phyloP scores from a whole-genome alignment of 495 filamentous ascomycete species.

The Articulospora tetracladia region DNA sequence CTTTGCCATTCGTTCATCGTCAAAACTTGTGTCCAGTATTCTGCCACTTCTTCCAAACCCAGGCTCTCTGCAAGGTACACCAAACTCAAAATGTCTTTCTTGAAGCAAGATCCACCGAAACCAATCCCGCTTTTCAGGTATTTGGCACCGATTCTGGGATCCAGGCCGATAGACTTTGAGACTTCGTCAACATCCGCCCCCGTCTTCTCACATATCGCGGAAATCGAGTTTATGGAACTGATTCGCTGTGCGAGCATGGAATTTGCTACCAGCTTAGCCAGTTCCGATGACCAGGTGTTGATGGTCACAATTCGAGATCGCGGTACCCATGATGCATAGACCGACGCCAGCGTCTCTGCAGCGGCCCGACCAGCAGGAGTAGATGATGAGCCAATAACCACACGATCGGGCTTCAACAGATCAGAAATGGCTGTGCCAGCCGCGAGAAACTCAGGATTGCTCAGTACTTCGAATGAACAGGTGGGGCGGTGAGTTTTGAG shows the following conservation, averaged over 20 bases:
- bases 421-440: constrained; percentile 74
- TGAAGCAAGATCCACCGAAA: constrained; percentile 81
- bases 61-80: constrained; percentile 70
- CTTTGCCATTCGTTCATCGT: constrained; percentile 77
- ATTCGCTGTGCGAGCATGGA: constrained; percentile 80
- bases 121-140: constrained; percentile 77
- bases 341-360: constrained; percentile 53
- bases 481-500: constrained; percentile 38
- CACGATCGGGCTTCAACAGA: constrained; percentile 67
- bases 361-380: constrained; percentile 55
- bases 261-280: constrained; percentile 78
- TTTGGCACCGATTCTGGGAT: constrained; percentile 64
- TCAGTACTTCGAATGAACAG: constrained; percentile 69
- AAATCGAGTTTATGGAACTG: constrained; percentile 78
- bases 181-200: constrained; percentile 76
- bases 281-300: constrained; percentile 77
- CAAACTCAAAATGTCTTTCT: constrained; percentile 76
- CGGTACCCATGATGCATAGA: constrained; percentile 74
- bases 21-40: constrained; percentile 72
- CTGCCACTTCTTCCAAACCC: constrained; percentile 65
- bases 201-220: constrained; percentile 73
- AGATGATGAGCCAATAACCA: constrained; percentile 68
- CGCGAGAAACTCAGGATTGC: constrained; percentile 81
- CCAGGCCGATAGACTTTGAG: constrained; percentile 62
- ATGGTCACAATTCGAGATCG: constrained; percentile 61